These are phyloP conservation scores for Solanum piurae DNA, from an alignment of 257 asterid species.

Conservation along the genomic window DNA sequence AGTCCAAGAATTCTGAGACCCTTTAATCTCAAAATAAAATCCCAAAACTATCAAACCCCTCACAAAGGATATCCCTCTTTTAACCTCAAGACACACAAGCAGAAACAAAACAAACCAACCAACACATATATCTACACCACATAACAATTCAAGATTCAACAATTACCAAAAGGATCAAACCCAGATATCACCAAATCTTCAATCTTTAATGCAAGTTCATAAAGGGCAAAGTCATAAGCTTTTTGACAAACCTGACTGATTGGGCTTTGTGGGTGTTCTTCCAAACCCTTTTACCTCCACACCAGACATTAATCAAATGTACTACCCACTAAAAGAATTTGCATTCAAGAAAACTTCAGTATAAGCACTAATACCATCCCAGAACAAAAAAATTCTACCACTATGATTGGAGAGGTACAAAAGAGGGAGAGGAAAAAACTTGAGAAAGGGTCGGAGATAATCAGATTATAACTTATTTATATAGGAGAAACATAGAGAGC, in stretches of 20 bases:
- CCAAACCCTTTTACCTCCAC: slow-evolving; percentile 17
- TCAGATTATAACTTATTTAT: neutral
- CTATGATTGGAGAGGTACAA: neutral
- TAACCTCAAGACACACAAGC: slow-evolving; percentile 10
- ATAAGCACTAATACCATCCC: neutral
- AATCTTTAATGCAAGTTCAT: slow-evolving; percentile 20
- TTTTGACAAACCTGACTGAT: slow-evolving; percentile 16
- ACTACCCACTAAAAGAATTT: slow-evolving; percentile 17
- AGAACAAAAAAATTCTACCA: neutral
- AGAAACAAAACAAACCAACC: neutral
- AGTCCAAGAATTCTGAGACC: neutral
- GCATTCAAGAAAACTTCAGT: slow-evolving; percentile 16
- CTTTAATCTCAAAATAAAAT: slow-evolving; percentile 4
- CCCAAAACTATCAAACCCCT: slow-evolving; percentile 1
- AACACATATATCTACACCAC: neutral
- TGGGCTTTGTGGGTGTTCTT: slow-evolving; percentile 11
- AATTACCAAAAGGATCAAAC: slow-evolving; percentile 1
- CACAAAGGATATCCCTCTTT: slow-evolving; percentile 1
- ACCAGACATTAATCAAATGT: slow-evolving; percentile 14
- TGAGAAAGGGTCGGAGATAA: slow-evolving; percentile 22
- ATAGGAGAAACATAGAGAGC: neutral
- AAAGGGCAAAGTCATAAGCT: slow-evolving; percentile 11
- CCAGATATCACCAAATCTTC: slow-evolving; percentile 14
- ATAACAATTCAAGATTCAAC: neutral
- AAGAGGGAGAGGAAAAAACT: slow-evolving; percentile 3